Conservation (phyloP, 495 filamentous ascomycete genomes). For the Cercophora newfieldiana region DNA sequence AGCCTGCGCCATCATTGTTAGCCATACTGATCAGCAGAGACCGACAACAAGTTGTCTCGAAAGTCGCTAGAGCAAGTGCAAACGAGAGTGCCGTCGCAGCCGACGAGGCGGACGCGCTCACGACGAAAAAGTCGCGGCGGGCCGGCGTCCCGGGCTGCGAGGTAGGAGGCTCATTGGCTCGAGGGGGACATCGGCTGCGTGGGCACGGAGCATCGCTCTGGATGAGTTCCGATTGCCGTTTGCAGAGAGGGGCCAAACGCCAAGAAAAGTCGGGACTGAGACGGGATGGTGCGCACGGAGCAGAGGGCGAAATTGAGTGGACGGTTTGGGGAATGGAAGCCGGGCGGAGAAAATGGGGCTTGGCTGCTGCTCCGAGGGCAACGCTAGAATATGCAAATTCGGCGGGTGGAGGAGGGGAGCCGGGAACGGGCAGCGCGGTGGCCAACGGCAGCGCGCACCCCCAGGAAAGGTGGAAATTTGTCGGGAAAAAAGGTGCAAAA, state of each 20-base stretch:
- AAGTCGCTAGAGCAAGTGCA: neutral
- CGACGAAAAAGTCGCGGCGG: conserved; percentile 1
- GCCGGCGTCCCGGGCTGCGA: conserved; percentile 3
- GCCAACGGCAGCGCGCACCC: conserved; percentile 9
- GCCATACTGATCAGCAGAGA: conserved; percentile 15
- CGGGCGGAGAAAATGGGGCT: conserved; percentile 37
- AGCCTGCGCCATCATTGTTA: conserved; percentile 35
- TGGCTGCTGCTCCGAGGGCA: conserved; percentile 28
- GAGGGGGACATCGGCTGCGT: conserved; percentile 9
- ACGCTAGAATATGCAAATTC: conserved; percentile 25
- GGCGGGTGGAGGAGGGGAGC: conserved; percentile 25
- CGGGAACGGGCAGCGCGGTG: conserved; percentile 10
- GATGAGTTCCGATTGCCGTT: conserved; percentile 21
- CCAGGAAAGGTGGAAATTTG: conserved; percentile 14
- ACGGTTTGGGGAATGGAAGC: conserved; percentile 34
- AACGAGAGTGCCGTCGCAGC: neutral
- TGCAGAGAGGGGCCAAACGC: conserved; percentile 16
- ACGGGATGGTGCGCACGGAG: conserved; percentile 35
- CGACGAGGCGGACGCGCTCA: neutral
- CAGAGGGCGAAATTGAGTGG: conserved; percentile 27
- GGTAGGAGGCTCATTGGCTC: neutral
- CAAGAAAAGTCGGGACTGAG: conserved; percentile 29
- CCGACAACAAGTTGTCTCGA: neutral
- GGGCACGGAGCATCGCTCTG: conserved; percentile 23
- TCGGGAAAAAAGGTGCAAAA: neutral